Percentiles rank a stretch among this genome's conserved stretches.
phyloP scores from a whole-genome alignment of 2,329 filamentous ascomycete genomes.

The Fusarium sp. region DNA sequence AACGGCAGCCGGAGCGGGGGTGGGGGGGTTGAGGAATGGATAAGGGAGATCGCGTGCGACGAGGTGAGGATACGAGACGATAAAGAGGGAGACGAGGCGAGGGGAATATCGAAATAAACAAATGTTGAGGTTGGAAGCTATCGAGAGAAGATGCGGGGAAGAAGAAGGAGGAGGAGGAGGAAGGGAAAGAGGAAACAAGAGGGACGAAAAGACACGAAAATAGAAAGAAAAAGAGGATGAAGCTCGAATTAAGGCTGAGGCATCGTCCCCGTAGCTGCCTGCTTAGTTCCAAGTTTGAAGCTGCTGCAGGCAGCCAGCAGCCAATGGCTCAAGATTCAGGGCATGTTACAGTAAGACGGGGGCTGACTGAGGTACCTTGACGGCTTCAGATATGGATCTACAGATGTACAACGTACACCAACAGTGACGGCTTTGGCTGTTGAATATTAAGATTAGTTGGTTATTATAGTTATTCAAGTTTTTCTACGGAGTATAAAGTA shows the following conservation, averaged over 20 bases:
- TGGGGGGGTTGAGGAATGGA: conserved; percentile 21
- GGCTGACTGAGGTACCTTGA: conserved; percentile 5
- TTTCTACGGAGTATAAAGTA: neutral
- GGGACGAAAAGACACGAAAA: neutral
- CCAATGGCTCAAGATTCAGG: conserved; percentile 41
- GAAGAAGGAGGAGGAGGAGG: neutral
- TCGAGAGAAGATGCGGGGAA: conserved; percentile 15
- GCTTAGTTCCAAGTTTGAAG: conserved; percentile 42
- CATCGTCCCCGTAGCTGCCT: conserved; percentile 35
- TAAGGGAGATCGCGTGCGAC: conserved; percentile 30
- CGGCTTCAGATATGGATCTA: neutral
- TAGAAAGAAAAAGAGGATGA: conserved; percentile 12
- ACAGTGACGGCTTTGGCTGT: neutral
- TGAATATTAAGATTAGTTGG: neutral
- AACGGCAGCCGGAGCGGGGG: conserved; percentile 41
- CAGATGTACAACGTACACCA: neutral
- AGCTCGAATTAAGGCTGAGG: conserved; percentile 40
- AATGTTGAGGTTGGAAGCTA: conserved; percentile 7
- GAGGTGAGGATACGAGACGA: conserved; percentile 7
- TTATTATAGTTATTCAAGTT: neutral
- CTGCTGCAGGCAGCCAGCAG: conserved; percentile 48
- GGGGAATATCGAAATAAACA: neutral
- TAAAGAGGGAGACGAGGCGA: conserved; percentile 3
- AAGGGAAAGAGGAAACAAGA: neutral
- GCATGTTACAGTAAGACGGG: conserved; percentile 26